Conservation (phyloP, 2,329 filamentous ascomycete genomes). For the Nemania serpens region DNA sequence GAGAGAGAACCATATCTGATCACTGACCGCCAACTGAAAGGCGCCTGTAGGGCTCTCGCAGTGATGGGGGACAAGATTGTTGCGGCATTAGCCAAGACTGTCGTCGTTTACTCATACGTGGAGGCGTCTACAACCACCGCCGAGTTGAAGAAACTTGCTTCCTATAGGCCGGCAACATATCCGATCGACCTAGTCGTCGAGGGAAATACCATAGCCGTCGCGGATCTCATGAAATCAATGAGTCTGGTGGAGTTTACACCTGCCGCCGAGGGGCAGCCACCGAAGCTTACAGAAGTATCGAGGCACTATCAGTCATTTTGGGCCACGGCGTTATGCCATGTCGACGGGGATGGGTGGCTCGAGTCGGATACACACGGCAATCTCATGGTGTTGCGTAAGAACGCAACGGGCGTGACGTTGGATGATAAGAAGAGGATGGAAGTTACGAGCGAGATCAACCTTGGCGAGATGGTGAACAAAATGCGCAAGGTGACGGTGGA, state of each 20-base stretch:
- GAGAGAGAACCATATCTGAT: conserved; percentile 75
- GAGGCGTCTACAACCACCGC: conserved; percentile 61
- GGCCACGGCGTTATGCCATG: conserved; percentile 75
- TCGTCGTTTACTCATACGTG: conserved; percentile 62
- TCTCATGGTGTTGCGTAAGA: conserved; percentile 76
- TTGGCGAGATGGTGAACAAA: conserved; percentile 92
- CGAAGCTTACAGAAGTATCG: conserved; percentile 72
- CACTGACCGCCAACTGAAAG: conserved; percentile 70
- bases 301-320: conserved; percentile 82
- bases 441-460: conserved; percentile 77
- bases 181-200: conserved; percentile 80
- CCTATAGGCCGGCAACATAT: conserved; percentile 80
- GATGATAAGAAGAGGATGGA: conserved; percentile 75
- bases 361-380: conserved; percentile 89
- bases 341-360: conserved; percentile 77
- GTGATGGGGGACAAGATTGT: conserved; percentile 79
- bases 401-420: conserved; percentile 71
- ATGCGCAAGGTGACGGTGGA: conserved; percentile 77
- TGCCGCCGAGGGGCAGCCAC: conserved; percentile 59
- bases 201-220: conserved; percentile 77
- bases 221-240: conserved; percentile 92
- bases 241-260: conserved; percentile 74
- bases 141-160: conserved; percentile 70
- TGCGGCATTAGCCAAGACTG: conserved; percentile 86
- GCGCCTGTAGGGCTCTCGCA: conserved; percentile 78